Conservation (phyloP, 179 eudicot genomes). For the Camellia oleifera region DNA sequence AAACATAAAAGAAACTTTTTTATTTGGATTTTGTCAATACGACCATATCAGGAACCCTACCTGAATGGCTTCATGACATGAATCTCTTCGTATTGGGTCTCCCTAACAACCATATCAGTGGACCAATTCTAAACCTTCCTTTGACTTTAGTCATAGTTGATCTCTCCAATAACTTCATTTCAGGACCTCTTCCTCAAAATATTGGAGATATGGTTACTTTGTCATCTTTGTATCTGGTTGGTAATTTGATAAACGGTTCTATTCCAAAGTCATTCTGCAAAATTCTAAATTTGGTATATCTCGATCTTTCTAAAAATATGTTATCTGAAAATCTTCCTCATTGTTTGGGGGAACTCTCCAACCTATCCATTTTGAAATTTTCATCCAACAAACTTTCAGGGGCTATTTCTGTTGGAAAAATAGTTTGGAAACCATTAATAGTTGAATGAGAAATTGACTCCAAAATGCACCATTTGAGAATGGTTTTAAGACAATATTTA, state of each 20-base stretch:
- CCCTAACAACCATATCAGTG: not conserved
- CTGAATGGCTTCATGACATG: not conserved
- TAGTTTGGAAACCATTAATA: too few relatives aligned
- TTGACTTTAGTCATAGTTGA: too few relatives aligned
- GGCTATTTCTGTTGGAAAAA: not conserved
- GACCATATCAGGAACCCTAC: not conserved
- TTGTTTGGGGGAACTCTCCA: not conserved
- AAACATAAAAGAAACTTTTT: not conserved
- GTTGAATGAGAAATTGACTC: too few relatives aligned
- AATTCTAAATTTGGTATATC: not conserved
- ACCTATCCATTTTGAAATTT: not conserved
- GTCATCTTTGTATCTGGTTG: not conserved
- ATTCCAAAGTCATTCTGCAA: not conserved
- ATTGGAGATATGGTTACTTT: not conserved
- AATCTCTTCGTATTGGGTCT: not conserved
- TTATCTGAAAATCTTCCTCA: not conserved
- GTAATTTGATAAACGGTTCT: not conserved
- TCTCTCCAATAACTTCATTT: not conserved
- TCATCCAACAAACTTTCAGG: slow-evolving; percentile 9
- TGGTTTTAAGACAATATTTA: too few relatives aligned
- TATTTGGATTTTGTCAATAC: not conserved
- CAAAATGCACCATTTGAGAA: too few relatives aligned
- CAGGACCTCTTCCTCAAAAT: not conserved
- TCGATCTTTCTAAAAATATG: not conserved
- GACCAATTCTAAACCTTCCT: not conserved